Base-by-base conservation (phyloP, 2,329 filamentous ascomycete species). In the Ophiobolus disseminans region DNA sequence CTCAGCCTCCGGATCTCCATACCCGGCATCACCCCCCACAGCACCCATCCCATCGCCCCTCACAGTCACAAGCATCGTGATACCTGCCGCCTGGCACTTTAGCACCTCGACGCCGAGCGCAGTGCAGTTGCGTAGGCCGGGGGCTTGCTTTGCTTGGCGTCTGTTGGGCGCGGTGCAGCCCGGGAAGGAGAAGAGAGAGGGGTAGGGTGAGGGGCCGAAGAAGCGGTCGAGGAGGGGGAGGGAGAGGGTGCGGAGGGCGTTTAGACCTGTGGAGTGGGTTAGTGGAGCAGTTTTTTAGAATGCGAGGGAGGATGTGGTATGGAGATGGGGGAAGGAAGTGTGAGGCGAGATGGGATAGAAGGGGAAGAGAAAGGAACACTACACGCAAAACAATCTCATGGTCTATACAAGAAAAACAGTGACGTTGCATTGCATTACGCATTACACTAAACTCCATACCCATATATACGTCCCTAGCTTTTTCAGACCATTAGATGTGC, bases 61-160 rank as follows among this genome's bases (percentile, higher is more conserved):
- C 4, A 78, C 52, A 49, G 68, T 73, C 16, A 78, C 56, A 2
- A 79, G 45, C 1, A 78, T 68, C 17, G 71, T 72, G 45, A 75
- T 76, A 16, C 75, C 73, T 9, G 62, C 35, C 0, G 45, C 35
- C 54, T 79, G 76, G 57, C 76, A 79, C 1, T 44, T 34, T 19
- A 55, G 48, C 5, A 74, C 65, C 48, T 66, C 62, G 1, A 35
- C 36, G 39, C 74, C 74, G 3, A 77, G 63, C 0, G 60, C 53
- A 1, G 72, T 68, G 63, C 73, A 77, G 51, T 67, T 65, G 5
- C 73, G 59, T 0, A 78, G 60, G 2, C 73, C 73, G 0, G 74
- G 71, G 2, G 73, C 75, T 44, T 66, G 50, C 7, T 57, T 32
- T 1, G 57, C 26, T 65, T 76, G 75, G 1, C 53, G 48, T 0